Percentiles rank a stretch among this genome's conserved stretches.
Evolutionary conservation across 2,329 filamentous ascomycete genomes (phyloP).

Genomic region (Huntiella bhutanensis): DNA sequence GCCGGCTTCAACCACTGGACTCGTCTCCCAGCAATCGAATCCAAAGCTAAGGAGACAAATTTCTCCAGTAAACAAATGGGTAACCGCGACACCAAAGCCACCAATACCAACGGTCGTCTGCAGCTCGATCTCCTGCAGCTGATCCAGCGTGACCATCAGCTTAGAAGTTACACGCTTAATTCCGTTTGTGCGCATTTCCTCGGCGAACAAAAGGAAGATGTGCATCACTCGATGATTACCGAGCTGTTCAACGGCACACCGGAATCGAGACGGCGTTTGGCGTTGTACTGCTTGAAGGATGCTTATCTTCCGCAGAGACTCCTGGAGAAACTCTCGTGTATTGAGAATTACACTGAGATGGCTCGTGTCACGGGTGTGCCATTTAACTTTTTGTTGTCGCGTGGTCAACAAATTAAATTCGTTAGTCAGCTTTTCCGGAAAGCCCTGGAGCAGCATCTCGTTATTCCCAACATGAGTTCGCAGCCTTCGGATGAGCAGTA

Average conservation of each 20-base stretch:
- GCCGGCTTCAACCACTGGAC: conserved; percentile 72
- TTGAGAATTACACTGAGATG: conserved; percentile 99
- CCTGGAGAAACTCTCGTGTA: conserved; percentile 93
- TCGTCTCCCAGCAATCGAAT: conserved; percentile 51
- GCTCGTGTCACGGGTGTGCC: conserved; percentile 96
- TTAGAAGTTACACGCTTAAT: conserved; percentile 93
- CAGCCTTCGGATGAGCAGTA: conserved; percentile 72
- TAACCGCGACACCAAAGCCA: conserved; percentile 80
- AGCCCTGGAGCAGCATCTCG: conserved; percentile 76
- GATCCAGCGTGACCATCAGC: conserved; percentile 82
- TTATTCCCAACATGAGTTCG: conserved; percentile 69
- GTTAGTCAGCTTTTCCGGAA: conserved; percentile 94
- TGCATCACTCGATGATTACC: conserved; percentile 98
- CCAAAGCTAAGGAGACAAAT: conserved; percentile 58
- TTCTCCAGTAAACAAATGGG: conserved; percentile 98
- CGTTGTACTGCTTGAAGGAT: conserved; percentile 94
- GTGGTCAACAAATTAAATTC: conserved; percentile 94
- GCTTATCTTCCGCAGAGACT: conserved; percentile 84
- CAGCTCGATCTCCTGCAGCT: conserved; percentile 90
- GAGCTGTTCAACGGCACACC: conserved; percentile 93
- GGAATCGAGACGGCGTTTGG: conserved; percentile 75
- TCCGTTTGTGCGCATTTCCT: conserved; percentile 90
- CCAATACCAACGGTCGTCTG: conserved; percentile 83
- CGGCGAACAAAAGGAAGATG: conserved; percentile 95
- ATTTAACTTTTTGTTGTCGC: conserved; percentile 80